Percentiles rank a stretch among this genome's conserved stretches.
Evolutionary conservation across 2,329 filamentous ascomycete species (phyloP).

Genomic region (Monilinia polystroma): DNA sequence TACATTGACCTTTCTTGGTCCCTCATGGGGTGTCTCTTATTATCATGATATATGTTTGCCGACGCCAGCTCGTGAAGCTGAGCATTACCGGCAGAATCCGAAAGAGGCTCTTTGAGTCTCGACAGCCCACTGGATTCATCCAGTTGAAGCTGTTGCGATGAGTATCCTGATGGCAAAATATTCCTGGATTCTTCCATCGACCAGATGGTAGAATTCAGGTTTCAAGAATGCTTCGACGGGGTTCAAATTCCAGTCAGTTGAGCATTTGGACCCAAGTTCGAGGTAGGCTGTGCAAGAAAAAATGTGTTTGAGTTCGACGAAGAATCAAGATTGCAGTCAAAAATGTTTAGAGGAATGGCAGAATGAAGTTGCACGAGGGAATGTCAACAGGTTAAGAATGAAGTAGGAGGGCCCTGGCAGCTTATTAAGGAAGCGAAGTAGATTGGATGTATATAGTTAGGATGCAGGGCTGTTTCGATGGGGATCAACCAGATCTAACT

Average conservation of each 20-base stretch:
- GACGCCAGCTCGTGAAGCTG: constrained; percentile 36
- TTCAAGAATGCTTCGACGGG: constrained; percentile 37
- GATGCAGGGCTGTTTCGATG: constrained; percentile 32
- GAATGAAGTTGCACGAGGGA: constrained; percentile 30
- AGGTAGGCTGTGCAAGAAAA: constrained; percentile 29
- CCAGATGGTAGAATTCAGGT: constrained; percentile 17
- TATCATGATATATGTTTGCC: constrained; percentile 35
- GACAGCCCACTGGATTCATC: constrained; percentile 30
- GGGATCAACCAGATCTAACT: constrained; percentile 29
- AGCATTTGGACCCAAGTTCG: constrained; percentile 24
- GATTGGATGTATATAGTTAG: constrained; percentile 23
- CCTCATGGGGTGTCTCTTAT: constrained; percentile 32
- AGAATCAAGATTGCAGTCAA: constrained; percentile 38
- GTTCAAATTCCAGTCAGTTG: constrained; percentile 26
- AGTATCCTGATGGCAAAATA: constrained; percentile 32
- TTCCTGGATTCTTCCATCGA: constrained; percentile 37
- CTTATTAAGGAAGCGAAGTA: constrained; percentile 35
- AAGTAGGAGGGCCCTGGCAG: constrained; percentile 32
- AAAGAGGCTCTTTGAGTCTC: constrained; percentile 35
- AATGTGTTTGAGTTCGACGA: constrained; percentile 30
- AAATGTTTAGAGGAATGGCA: constrained; percentile 41
- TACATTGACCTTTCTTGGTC: constrained; percentile 31
- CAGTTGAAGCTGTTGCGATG: constrained; percentile 28
- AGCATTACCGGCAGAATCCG: constrained; percentile 38
- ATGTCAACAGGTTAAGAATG: constrained; percentile 40